Conservation (phyloP, 1,284 basidiomycete species). For the Earliella scabrosa region DNA sequence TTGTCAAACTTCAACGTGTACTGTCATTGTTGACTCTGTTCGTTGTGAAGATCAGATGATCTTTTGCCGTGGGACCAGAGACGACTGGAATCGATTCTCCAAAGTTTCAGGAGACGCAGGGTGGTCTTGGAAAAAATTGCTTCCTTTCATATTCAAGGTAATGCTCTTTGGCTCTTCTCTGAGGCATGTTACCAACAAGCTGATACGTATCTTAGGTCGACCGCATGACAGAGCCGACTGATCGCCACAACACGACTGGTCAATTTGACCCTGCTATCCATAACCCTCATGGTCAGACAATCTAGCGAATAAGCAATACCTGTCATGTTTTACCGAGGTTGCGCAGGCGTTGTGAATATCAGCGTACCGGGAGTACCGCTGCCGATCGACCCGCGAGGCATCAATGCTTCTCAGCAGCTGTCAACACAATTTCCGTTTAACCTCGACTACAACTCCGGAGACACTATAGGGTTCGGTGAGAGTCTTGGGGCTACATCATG, state of each 20-base stretch:
- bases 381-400: conserved; percentile 37
- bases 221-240: conserved; percentile 14
- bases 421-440: conserved; percentile 43
- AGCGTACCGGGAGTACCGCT: conserved; percentile 39
- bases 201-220: conserved; percentile 10
- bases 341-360: conserved; percentile 26
- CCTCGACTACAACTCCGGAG: conserved; percentile 42
- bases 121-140: conserved; percentile 35
- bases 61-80: conserved; percentile 44
- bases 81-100: conserved; percentile 36
- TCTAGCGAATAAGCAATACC: not conserved
- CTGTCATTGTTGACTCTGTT: too few relatives aligned
- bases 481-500: not conserved
- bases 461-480: conserved; percentile 41
- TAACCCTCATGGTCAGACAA: conserved; percentile 28
- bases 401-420: conserved; percentile 36
- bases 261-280: conserved; percentile 16
- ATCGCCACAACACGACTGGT: conserved; percentile 15
- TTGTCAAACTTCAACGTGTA: too few relatives aligned
- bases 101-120: conserved; percentile 33
- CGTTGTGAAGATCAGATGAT: conserved; percentile 49
- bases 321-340: not conserved
- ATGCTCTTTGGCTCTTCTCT: too few relatives aligned
- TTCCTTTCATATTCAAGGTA: conserved; percentile 28
- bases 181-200: not conserved